Conservation (phyloP, 257 asterid genomes). For the Sherardia arvensis region DNA sequence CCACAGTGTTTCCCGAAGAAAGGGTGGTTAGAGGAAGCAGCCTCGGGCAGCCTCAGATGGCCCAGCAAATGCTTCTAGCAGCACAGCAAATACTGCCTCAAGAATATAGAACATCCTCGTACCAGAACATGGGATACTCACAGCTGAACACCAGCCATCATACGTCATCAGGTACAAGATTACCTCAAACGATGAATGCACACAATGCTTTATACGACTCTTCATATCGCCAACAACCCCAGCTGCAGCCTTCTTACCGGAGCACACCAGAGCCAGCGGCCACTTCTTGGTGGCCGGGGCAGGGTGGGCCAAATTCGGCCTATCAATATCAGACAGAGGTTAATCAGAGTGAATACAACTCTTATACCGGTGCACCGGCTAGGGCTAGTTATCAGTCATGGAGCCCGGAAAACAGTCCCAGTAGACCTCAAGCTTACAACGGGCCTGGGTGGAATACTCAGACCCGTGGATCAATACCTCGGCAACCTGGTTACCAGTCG, state of each 20-base stretch:
- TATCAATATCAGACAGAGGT: slow-evolving; percentile 28
- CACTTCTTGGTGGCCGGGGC: slow-evolving; percentile 31
- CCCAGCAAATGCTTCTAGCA: slow-evolving; percentile 23
- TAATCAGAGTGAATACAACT: slow-evolving; percentile 21
- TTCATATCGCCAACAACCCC: slow-evolving; percentile 12
- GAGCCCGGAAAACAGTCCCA: slow-evolving; percentile 67
- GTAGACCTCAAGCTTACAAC: slow-evolving; percentile 28
- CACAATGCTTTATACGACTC: slow-evolving; percentile 18
- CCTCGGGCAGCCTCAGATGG: slow-evolving; percentile 19
- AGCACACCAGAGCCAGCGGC: slow-evolving; percentile 22
- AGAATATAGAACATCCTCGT: slow-evolving; percentile 16
- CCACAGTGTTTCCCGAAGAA: slow-evolving; percentile 20
- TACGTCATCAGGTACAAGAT: slow-evolving; percentile 21
- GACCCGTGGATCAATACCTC: slow-evolving; percentile 25
- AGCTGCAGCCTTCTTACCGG: slow-evolving; percentile 17
- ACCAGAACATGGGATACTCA: slow-evolving; percentile 21
- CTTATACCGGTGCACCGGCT: slow-evolving; percentile 20
- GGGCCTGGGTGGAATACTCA: slow-evolving; percentile 25
- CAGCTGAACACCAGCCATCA: slow-evolving; percentile 31
- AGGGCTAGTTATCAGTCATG: slow-evolving; percentile 41
- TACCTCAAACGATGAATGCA: slow-evolving; percentile 23
- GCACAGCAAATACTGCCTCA: slow-evolving; percentile 25
- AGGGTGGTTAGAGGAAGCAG: slow-evolving; percentile 10
- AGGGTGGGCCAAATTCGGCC: slow-evolving; percentile 25
- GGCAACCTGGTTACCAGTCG: slow-evolving; percentile 24